Evolutionary conservation across 306 rosid species (phyloP).

Genomic region (Trifolium fragiferum): DNA sequence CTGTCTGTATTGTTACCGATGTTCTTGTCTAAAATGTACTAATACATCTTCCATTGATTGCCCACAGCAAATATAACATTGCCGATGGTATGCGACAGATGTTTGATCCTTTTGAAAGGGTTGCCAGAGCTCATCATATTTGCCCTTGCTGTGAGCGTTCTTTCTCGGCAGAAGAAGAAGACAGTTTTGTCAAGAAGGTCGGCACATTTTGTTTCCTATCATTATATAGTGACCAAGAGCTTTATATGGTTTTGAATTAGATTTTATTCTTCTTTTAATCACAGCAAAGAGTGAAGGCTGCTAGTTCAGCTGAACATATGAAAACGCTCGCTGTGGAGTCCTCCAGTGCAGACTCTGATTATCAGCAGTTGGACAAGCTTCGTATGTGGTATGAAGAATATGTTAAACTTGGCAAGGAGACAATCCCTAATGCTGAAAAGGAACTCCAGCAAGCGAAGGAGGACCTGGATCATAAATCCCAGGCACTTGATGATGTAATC

Average conservation of each 20-base stretch:
- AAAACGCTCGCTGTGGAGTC: slow-evolving; percentile 77
- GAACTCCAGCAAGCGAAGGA: slow-evolving; percentile 65
- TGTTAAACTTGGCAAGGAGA: slow-evolving; percentile 73
- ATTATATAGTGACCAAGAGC: slow-evolving; percentile 14
- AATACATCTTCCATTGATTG: slow-evolving; percentile 45
- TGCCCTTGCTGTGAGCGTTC: slow-evolving; percentile 98
- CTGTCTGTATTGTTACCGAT: slow-evolving; percentile 13
- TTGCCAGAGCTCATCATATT: slow-evolving; percentile 86
- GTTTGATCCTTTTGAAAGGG: slow-evolving; percentile 96
- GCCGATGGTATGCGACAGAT: slow-evolving; percentile 94
- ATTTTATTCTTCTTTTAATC: slow-evolving; percentile 35
- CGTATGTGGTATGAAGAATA: slow-evolving; percentile 84
- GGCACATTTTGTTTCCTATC: slow-evolving; percentile 37
- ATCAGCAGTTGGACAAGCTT: slow-evolving; percentile 92
- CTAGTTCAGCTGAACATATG: slow-evolving; percentile 81
- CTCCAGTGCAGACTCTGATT: slow-evolving; percentile 70
- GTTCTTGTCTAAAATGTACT: slow-evolving; percentile 38
- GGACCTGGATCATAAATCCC: slow-evolving; percentile 77
- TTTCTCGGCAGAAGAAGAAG: slow-evolving; percentile 90
- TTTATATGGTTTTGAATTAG: slow-evolving; percentile 40
- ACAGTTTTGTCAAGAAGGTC: slow-evolving; percentile 94
- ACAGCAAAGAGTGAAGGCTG: slow-evolving; percentile 92
- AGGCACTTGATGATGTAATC: slow-evolving; percentile 84
- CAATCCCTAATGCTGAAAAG: slow-evolving; percentile 77
- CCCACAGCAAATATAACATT: slow-evolving; percentile 81